These are phyloP conservation scores for Cymbidium sinense DNA, from an alignment of 106 monocot species.

Conservation along the genomic window DNA sequence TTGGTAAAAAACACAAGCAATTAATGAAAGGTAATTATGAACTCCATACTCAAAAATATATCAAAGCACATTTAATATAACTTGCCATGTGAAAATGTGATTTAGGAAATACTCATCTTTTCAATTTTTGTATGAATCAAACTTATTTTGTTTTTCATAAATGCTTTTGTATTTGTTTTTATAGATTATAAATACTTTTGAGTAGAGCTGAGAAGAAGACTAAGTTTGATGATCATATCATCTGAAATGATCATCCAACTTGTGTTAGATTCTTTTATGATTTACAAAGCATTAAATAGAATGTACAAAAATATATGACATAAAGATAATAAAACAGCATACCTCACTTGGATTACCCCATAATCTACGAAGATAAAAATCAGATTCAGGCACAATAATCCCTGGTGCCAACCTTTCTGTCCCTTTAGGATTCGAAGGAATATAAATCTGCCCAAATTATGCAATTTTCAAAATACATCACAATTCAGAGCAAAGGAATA, in stretches of 20 bases:
- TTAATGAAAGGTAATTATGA: not conserved
- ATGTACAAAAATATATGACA: not conserved
- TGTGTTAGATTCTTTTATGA: not conserved
- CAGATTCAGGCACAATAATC: conserved; percentile 43
- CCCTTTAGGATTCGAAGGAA: conserved; percentile 50
- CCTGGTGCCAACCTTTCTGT: conserved; percentile 47
- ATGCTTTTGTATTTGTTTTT: not conserved
- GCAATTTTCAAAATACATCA: not conserved
- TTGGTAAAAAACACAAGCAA: not conserved
- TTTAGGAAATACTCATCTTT: not conserved
- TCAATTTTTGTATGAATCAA: not conserved
- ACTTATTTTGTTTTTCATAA: not conserved
- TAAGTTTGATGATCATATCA: not conserved
- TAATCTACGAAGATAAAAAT: conserved; percentile 43
- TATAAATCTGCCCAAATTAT: conserved; percentile 36
- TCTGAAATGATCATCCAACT: not conserved
- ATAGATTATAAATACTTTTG: not conserved
- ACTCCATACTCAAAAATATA: not conserved
- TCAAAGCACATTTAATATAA: not conserved
- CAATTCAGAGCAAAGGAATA: not conserved
- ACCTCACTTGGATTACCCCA: conserved; percentile 60
- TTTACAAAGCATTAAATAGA: not conserved
- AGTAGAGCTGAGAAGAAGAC: not conserved
- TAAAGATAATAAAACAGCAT: not conserved
- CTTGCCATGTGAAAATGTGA: not conserved